Base-by-base conservation (phyloP, 164 flowering plant species). In the Aristolochia contorta region DNA sequence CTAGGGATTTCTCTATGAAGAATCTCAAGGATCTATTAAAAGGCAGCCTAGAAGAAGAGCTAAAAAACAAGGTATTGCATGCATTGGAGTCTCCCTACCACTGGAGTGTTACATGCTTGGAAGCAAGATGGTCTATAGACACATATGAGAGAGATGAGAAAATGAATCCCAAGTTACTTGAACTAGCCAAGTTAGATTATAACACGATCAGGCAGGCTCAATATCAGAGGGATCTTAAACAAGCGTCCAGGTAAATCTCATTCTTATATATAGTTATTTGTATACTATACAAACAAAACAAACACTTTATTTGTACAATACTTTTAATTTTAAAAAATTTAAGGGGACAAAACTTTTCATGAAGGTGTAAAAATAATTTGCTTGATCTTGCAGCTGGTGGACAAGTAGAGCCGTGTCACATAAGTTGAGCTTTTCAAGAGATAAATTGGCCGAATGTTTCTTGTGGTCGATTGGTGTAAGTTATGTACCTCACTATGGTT, bases 381-480 rank as follows among this genome's bases (percentile, higher is more conserved):
- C n/a, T n/a, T 16, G 47, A 51, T 9, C 12, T 9, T 58, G 21
- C 59, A 80, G 84, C 69, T 78, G 84, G 84, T 80, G 84, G 84
- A 71, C 46, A n/a, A 59, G 65, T 56, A 60, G 69, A 46, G 76
- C 72, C 12, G 52, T 68, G 0, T 61, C 67, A 4, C 23, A 54
- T 18, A 60, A 65, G 14, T 47, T 78, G 62, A 49, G 51, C 57
- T 80, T 78, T 52, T 47, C 51, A 22, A 59, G 62, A 47, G 62
- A 59, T 25, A 50, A 53, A 10, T 49, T 61, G 24, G 20, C 33
- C 8, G 64, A 61, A 30, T 61, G 56, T 19, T 61, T 50, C 41
- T 5, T 49, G 16, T 50, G 55, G 55, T 47, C 21, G 13, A 0
- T 27, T 6, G 64, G 46, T 2, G 16, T 50, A 6, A 16, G 21